Evolutionary conservation across 768 basidiomycete species (phyloP).

Genomic region (Psilocybe subaeruginosa): DNA sequence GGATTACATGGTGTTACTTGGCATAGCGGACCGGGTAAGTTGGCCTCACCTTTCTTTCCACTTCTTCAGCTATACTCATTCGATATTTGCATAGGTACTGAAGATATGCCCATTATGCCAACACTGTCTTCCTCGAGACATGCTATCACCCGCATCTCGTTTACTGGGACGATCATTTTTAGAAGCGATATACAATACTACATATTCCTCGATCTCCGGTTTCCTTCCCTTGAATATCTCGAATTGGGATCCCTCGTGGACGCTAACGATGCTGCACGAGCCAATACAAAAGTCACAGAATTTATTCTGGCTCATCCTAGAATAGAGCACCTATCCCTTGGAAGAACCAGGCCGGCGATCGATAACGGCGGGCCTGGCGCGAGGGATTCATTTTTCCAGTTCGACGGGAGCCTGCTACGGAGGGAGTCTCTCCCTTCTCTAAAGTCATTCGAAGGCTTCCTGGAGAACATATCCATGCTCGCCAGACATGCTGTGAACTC

Average conservation of each 20-base stretch:
- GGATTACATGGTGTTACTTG: constrained; percentile 12
- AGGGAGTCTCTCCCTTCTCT: constrained; percentile 14
- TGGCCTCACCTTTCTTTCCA: background rate
- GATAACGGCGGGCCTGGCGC: background rate
- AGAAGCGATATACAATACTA: constrained; percentile 10
- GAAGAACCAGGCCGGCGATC: background rate
- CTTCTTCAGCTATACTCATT: background rate
- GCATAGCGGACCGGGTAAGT: constrained; percentile 18
- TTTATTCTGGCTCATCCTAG: constrained; percentile 16
- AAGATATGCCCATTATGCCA: constrained; percentile 10
- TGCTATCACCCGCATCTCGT: constrained; percentile 20
- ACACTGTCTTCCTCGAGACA: constrained; percentile 8
- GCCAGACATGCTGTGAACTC: constrained; percentile 3
- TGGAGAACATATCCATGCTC: constrained; percentile 16
- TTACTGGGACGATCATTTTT: constrained; percentile 13
- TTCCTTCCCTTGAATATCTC: constrained; percentile 13
- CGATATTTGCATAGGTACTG: constrained; percentile 2
- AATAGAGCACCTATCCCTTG: constrained; percentile 18
- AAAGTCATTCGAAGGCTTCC: constrained; percentile 22
- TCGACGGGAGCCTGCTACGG: constrained; percentile 7
- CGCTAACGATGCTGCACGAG: constrained; percentile 4
- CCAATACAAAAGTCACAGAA: constrained; percentile 11
- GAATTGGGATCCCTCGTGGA: constrained; percentile 16
- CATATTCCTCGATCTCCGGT: constrained; percentile 13
- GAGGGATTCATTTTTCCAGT: constrained; percentile 17